phyloP scores from a whole-genome alignment of 2,329 filamentous ascomycete species.

The Colletotrichum eremochloae region DNA sequence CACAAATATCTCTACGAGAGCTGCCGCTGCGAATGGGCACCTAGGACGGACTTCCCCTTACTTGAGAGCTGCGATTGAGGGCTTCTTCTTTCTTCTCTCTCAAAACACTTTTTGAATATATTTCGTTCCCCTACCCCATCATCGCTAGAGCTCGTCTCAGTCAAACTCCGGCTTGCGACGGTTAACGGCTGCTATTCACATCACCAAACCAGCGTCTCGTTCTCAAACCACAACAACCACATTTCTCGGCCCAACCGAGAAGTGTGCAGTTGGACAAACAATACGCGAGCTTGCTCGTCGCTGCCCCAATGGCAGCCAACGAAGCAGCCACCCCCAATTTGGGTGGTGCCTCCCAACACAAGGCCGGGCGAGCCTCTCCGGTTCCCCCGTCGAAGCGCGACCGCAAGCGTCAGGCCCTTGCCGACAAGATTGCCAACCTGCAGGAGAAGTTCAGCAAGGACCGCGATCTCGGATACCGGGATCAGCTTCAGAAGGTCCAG shows the following conservation, averaged over 20 bases:
- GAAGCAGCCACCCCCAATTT: constrained; percentile 51
- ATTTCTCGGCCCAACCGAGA: neutral
- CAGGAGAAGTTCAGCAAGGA: constrained; percentile 84
- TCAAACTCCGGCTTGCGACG: constrained; percentile 34
- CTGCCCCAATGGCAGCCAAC: constrained; percentile 55
- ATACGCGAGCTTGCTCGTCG: constrained; percentile 10
- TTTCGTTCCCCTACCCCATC: neutral
- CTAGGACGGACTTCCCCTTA: constrained; percentile 1
- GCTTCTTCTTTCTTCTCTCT: neutral
- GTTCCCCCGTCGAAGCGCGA: constrained; percentile 84
- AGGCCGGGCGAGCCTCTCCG: constrained; percentile 54
- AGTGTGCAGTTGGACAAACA: constrained; percentile 8
- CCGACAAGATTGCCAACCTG: constrained; percentile 82
- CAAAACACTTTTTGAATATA: neutral
- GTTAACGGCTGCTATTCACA: constrained; percentile 19
- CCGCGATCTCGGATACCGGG: constrained; percentile 85
- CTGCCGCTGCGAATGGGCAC: constrained; percentile 31
- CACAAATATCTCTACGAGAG: constrained; percentile 24
- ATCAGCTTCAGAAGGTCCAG: constrained; percentile 92
- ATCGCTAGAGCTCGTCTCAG: neutral
- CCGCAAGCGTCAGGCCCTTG: constrained; percentile 86
- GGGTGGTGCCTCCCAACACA: constrained; percentile 45
- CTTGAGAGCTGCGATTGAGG: constrained; percentile 26
- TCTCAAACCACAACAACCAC: constrained; percentile 16
- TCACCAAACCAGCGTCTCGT: constrained; percentile 12